Percentiles rank a stretch among this genome's conserved stretches.
phyloP scores from a whole-genome alignment of 805 yeast genomes.

The Ogataea corticis region DNA sequence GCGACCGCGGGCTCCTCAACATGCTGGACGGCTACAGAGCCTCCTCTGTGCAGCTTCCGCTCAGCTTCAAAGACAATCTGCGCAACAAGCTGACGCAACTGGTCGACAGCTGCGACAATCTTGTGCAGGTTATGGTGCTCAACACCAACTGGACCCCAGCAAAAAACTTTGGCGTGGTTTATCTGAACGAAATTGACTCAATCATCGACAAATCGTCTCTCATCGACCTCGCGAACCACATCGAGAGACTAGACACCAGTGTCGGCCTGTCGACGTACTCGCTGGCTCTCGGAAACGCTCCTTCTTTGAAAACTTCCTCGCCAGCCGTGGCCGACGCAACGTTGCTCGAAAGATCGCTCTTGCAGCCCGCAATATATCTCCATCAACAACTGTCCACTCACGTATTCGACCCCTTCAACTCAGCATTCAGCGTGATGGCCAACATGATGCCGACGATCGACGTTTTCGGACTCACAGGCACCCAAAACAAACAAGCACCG shows the following conservation, averaged over 20 bases:
- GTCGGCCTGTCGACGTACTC: constrained; percentile 30
- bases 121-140: constrained; percentile 26
- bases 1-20: constrained; percentile 37
- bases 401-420: constrained; percentile 32
- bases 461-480: background rate
- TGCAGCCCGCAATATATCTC: constrained; percentile 31
- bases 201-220: constrained; percentile 24
- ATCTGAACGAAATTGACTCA: constrained; percentile 19
- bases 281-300: constrained; percentile 27
- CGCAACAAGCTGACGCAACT: constrained; percentile 20
- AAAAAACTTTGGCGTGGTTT: constrained; percentile 35
- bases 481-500: background rate
- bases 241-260: constrained; percentile 28
- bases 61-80: constrained; percentile 33
- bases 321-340: constrained; percentile 25
- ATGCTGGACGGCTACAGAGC: constrained; percentile 29
- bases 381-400: constrained; percentile 29
- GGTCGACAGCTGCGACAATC: constrained; percentile 5
- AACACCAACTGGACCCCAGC: constrained; percentile 34
- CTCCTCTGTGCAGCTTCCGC: constrained; percentile 32
- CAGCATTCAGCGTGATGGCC: constrained; percentile 28
- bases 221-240: constrained; percentile 20
- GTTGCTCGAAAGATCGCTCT: constrained; percentile 30
- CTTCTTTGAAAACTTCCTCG: constrained; percentile 25
- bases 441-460: constrained; percentile 19